Evolutionary conservation across 2,329 filamentous ascomycete genomes (phyloP).

Genomic region (Aspergillus pseudoterreus): DNA sequence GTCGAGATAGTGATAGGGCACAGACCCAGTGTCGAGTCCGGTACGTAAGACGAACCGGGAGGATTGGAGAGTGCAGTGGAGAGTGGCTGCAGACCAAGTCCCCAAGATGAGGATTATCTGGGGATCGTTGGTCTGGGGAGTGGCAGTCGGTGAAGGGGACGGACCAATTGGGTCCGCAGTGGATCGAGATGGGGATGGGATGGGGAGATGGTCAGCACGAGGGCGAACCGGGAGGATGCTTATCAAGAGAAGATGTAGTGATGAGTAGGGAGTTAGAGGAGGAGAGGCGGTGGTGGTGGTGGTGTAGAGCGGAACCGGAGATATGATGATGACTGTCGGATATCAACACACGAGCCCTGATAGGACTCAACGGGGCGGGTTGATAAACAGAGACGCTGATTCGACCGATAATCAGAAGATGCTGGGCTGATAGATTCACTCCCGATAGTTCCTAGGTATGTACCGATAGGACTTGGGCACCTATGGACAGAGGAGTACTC

Average conservation of each 20-base stretch:
- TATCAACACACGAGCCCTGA: slow-evolving; percentile 4
- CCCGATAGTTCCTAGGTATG: too few relatives aligned
- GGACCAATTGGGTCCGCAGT: neutral
- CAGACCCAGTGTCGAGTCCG: slow-evolving; percentile 9
- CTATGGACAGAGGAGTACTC: too few relatives aligned
- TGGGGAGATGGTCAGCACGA: slow-evolving; percentile 1
- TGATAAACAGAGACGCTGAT: neutral
- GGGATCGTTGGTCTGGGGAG: slow-evolving; percentile 1
- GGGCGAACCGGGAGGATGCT: slow-evolving; percentile 23
- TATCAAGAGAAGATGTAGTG: slow-evolving; percentile 16
- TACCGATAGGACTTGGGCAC: too few relatives aligned
- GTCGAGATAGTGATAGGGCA: slow-evolving; percentile 1
- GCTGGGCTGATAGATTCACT: too few relatives aligned
- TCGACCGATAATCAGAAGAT: neutral
- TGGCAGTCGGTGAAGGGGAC: neutral
- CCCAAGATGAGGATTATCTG: slow-evolving; percentile 9
- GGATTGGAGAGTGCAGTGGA: neutral
- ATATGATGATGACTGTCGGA: slow-evolving; percentile 3
- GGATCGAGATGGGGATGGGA: neutral
- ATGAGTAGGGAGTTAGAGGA: neutral
- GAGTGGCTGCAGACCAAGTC: slow-evolving; percentile 8
- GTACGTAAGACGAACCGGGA: slow-evolving; percentile 15
- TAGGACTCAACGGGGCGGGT: neutral
- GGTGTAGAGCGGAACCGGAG: slow-evolving; percentile 17
- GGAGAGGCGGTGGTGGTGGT: neutral